A percentile compares a stretch with the other conserved stretches of the same genome.
Conservation (phyloP, 306 rosid species). For the Vicia sativa region DNA sequence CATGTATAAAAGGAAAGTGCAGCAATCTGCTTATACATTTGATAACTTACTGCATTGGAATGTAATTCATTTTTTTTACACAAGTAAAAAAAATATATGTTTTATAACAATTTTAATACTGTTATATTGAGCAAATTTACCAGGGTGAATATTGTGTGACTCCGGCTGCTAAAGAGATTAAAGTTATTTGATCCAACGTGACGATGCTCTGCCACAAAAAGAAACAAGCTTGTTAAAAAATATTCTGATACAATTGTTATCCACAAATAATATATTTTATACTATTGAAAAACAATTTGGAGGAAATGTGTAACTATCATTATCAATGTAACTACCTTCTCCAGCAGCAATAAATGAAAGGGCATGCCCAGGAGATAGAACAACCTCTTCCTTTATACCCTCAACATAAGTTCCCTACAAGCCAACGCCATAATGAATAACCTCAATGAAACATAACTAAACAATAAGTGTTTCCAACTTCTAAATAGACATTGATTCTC, state of each 20-base stretch:
- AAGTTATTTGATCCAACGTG: conserved; percentile 99
- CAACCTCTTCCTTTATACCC: conserved; percentile 99
- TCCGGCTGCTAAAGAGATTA: conserved; percentile 97
- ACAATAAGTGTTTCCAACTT: background rate
- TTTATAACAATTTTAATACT: conserved; percentile 27
- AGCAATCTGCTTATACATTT: background rate
- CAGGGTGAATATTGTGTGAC: conserved; percentile 98
- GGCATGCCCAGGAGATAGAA: conserved; percentile 97
- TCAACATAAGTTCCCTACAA: conserved; percentile 97
- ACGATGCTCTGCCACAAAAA: conserved; percentile 82
- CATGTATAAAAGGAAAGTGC: conserved; percentile 9
- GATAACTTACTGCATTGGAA: conserved; percentile 22
- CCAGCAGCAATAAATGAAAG: conserved; percentile 99
- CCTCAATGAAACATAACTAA: conserved; percentile 20
- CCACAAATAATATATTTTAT: conserved; percentile 13
- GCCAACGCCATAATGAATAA: conserved; percentile 12
- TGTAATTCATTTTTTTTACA: background rate
- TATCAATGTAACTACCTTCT: conserved; percentile 65
- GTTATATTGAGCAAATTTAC: conserved; percentile 51
- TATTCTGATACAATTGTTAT: conserved; percentile 11
- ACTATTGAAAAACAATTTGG: conserved; percentile 5
- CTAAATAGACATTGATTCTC: conserved; percentile 21
- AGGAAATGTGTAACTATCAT: conserved; percentile 25
- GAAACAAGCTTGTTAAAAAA: conserved; percentile 20
- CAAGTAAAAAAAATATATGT: conserved; percentile 11